These are phyloP conservation scores for Ehretia macrophylla DNA, from an alignment of 257 asterid species.

Conservation along the genomic window DNA sequence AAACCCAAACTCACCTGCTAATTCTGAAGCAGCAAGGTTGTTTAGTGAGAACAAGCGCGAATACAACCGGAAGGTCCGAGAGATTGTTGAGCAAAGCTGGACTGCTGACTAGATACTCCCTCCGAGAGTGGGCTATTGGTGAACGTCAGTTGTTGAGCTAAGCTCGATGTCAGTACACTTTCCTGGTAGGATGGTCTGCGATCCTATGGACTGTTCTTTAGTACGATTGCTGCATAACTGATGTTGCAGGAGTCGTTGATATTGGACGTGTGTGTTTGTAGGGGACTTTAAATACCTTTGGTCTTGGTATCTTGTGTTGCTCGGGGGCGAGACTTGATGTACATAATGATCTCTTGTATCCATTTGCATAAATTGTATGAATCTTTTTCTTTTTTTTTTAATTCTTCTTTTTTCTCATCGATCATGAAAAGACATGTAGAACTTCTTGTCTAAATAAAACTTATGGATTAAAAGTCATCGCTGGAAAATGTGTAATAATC, in stretches of 20 bases:
- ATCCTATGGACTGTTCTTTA: slow-evolving; percentile 18
- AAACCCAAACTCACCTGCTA: slow-evolving; percentile 90
- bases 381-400: not conserved
- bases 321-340: slow-evolving; percentile 25
- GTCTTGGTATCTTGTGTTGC: slow-evolving; percentile 23
- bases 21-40: slow-evolving; percentile 90
- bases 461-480: no score
- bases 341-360: slow-evolving; percentile 38
- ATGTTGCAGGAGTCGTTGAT: slow-evolving; percentile 25
- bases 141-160: slow-evolving; percentile 13
- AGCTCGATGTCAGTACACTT: slow-evolving; percentile 27
- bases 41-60: slow-evolving; percentile 89
- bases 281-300: slow-evolving; percentile 29
- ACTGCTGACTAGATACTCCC: slow-evolving; percentile 61
- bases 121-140: slow-evolving; percentile 6
- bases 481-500: not conserved
- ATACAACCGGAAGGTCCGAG: slow-evolving; percentile 88
- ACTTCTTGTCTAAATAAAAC: not conserved
- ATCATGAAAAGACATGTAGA: not conserved
- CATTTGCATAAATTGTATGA: slow-evolving; percentile 18
- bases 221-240: slow-evolving; percentile 14
- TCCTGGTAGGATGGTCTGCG: slow-evolving; percentile 31
- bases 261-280: slow-evolving; percentile 22
- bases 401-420: no score
- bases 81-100: slow-evolving; percentile 93